These are phyloP conservation scores for Conoideocrella luteorostrata DNA, from an alignment of 2,329 filamentous ascomycete species.

Conservation along the genomic window DNA sequence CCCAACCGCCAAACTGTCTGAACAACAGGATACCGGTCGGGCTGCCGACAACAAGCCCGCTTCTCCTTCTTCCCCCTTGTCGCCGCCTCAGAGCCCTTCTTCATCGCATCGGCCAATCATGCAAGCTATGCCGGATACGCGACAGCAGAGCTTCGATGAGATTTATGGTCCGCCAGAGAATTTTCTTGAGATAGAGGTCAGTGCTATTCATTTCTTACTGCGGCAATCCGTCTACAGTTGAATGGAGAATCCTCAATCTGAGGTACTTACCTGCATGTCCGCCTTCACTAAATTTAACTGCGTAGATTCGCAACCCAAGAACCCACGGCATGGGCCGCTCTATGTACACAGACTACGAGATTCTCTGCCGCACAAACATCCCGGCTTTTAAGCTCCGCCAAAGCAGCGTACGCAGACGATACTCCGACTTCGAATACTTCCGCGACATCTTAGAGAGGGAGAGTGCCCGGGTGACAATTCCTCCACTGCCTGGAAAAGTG, in stretches of 20 bases:
- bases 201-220: slow-evolving; percentile 14
- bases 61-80: slow-evolving; percentile 7
- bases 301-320: slow-evolving; percentile 82
- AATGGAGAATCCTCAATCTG: too few relatives aligned
- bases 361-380: slow-evolving; percentile 96
- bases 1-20: slow-evolving; percentile 36
- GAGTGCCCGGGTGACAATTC: slow-evolving; percentile 88
- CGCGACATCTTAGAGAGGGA: slow-evolving; percentile 96
- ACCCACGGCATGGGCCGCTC: slow-evolving; percentile 89
- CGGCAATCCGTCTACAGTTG: not conserved
- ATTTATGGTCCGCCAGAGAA: slow-evolving; percentile 98
- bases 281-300: not conserved
- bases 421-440: slow-evolving; percentile 98
- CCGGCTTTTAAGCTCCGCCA: slow-evolving; percentile 95
- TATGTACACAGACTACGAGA: slow-evolving; percentile 99
- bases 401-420: slow-evolving; percentile 82
- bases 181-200: slow-evolving; percentile 94
- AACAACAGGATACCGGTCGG: slow-evolving; percentile 28
- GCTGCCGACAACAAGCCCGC: slow-evolving; percentile 17
- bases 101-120: slow-evolving; percentile 45
- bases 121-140: slow-evolving; percentile 64
- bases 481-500: slow-evolving; percentile 91
- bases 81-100: slow-evolving; percentile 28
- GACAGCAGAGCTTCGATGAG: slow-evolving; percentile 95
- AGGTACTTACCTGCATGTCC: too few relatives aligned